phyloP scores from a whole-genome alignment of 169 alveolate genomes.

The Toxoplasma gondii region DNA sequence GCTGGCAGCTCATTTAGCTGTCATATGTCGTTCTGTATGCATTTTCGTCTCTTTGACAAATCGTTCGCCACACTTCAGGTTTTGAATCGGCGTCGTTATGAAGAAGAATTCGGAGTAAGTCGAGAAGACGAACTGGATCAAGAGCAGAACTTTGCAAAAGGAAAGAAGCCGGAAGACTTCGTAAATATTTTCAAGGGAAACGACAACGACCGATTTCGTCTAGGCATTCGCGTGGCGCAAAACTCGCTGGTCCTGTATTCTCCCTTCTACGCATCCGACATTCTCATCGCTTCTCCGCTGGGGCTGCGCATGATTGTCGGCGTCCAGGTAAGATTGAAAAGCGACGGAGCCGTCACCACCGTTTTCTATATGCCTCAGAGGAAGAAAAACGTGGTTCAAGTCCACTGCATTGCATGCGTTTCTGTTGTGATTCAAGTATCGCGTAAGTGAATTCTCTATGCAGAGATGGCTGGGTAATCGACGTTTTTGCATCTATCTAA shows the following conservation, averaged over 20 bases:
- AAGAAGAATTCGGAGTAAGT: constrained; percentile 51
- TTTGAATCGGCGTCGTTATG: constrained; percentile 49
- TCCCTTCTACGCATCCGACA: constrained; percentile 86
- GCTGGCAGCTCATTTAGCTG: no score
- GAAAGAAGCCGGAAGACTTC: constrained; percentile 37
- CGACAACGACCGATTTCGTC: constrained; percentile 85
- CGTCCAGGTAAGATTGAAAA: constrained; percentile 50
- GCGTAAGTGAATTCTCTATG: no score
- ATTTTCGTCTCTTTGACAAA: no score
- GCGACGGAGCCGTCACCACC: not conserved
- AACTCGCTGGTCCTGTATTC: constrained; percentile 81
- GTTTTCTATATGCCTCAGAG: not conserved
- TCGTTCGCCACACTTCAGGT: not conserved
- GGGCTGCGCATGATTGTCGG: constrained; percentile 82
- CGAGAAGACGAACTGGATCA: not conserved
- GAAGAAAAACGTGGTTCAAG: no score
- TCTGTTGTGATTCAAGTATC: no score
- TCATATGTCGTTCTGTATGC: no score
- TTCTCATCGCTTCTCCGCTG: constrained; percentile 89
- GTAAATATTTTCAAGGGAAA: constrained; percentile 68
- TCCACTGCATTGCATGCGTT: no score
- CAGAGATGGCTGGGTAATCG: no score
- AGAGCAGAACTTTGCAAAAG: not conserved
- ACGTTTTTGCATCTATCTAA: no score
- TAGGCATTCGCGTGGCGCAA: constrained; percentile 83